phyloP scores from a whole-genome alignment of 345 rosid species.

The Limnanthes douglasii region DNA sequence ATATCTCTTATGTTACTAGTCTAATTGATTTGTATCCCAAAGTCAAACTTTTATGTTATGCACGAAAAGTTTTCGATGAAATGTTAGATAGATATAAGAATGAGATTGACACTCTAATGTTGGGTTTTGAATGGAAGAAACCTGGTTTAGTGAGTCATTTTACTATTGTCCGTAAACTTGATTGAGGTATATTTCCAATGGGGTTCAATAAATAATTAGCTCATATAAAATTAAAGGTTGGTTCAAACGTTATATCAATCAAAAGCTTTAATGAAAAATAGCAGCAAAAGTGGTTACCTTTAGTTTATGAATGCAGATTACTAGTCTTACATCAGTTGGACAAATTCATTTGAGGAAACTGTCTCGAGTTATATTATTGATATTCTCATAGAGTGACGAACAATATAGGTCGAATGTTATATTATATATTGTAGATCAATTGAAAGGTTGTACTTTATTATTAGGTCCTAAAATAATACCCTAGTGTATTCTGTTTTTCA shows the following conservation, averaged over 20 bases:
- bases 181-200: constrained; percentile 83
- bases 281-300: too few species aligned
- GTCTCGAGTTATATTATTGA: too few species aligned
- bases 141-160: constrained; percentile 76
- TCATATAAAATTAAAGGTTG: constrained; percentile 67
- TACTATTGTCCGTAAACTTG: constrained; percentile 83
- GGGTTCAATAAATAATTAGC: constrained; percentile 81
- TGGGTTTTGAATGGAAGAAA: constrained; percentile 72
- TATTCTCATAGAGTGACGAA: constrained; percentile 80
- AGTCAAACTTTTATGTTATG: too few species aligned
- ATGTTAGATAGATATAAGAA: too few species aligned
- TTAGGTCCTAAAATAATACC: constrained; percentile 35
- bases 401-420: constrained; percentile 65
- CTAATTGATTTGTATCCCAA: too few species aligned
- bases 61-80: constrained; percentile 31
- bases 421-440: constrained; percentile 56
- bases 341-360: too few species aligned
- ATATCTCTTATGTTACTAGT: too few species aligned
- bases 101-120: constrained; percentile 96
- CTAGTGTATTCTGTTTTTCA: constrained; percentile 57
- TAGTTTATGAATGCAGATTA: too few species aligned
- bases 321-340: too few species aligned
- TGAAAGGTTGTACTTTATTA: constrained; percentile 40
- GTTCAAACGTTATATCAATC: constrained; percentile 49
- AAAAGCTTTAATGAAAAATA: too few species aligned